These are phyloP conservation scores for Trypanosomatidae sp. DNA, from an alignment of 208 protist genomes.

Conservation along the genomic window DNA sequence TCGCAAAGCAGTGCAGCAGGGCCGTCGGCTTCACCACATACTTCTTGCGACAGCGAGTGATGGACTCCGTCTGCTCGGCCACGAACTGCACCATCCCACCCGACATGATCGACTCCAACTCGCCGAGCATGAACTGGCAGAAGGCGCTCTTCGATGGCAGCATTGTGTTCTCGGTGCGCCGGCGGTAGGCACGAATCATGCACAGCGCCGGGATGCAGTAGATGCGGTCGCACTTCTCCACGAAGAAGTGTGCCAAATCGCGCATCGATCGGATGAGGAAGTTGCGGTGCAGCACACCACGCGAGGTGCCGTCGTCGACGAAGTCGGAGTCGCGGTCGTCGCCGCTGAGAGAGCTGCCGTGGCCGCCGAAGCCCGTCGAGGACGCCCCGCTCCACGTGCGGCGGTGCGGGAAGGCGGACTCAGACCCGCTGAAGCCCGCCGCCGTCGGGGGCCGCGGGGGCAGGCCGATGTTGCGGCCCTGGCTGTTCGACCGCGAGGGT, in stretches of 20 bases:
- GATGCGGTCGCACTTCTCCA: slow-evolving; percentile 80
- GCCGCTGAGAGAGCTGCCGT: slow-evolving; percentile 13
- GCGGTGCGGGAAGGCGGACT: slow-evolving; percentile 19
- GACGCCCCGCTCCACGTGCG: slow-evolving; percentile 24
- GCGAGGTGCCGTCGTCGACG: slow-evolving; percentile 7
- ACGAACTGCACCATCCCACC: slow-evolving; percentile 66
- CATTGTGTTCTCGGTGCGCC: slow-evolving; percentile 15
- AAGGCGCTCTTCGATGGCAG: slow-evolving; percentile 65
- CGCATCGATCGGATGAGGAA: slow-evolving; percentile 58
- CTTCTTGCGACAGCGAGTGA: slow-evolving; percentile 51
- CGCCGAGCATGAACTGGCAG: slow-evolving; percentile 54
- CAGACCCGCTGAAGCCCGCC: slow-evolving; percentile 6
- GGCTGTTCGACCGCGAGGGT: slow-evolving; percentile 28
- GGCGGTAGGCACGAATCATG: slow-evolving; percentile 71
- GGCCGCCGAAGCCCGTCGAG: slow-evolving; percentile 9
- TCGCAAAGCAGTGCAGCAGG: slow-evolving; percentile 79
- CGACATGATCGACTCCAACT: slow-evolving; percentile 55
- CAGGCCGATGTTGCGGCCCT: slow-evolving; percentile 26
- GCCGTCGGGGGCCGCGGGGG: slow-evolving; percentile 24
- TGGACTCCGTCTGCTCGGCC: slow-evolving; percentile 88
- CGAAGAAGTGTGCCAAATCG: slow-evolving; percentile 49
- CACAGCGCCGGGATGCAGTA: slow-evolving; percentile 79
- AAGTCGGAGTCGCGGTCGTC: slow-evolving; percentile 17
- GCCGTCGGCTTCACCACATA: slow-evolving; percentile 70
- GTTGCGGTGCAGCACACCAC: slow-evolving; percentile 26